phyloP scores from a whole-genome alignment of 805 yeast species.

The Myxozyma melibiosi region DNA sequence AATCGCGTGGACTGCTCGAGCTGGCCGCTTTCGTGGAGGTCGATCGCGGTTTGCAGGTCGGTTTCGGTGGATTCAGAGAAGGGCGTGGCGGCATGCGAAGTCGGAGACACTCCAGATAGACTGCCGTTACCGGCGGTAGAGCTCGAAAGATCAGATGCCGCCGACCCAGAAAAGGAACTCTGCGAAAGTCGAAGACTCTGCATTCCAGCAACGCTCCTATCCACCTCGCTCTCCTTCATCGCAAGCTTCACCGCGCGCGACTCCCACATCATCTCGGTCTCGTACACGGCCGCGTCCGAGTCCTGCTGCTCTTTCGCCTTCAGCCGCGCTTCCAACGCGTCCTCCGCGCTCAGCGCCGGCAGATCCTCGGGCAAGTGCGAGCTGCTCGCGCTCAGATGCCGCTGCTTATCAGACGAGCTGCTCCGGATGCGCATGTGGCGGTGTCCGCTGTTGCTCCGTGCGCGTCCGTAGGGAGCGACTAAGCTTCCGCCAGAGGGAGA shows the following conservation, averaged over 20 bases:
- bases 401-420: not conserved
- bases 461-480: slow-evolving; percentile 5
- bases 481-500: slow-evolving; percentile 13
- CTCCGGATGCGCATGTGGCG: not conserved
- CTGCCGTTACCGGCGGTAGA: no score
- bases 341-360: not conserved
- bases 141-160: no score
- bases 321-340: not conserved
- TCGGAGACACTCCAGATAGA: no score
- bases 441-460: not conserved
- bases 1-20: slow-evolving; percentile 23
- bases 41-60: slow-evolving; percentile 38
- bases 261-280: slow-evolving; percentile 14
- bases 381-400: not conserved
- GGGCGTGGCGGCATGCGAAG: not conserved
- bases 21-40: slow-evolving; percentile 37
- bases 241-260: slow-evolving; percentile 16
- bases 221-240: slow-evolving; percentile 3
- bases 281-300: not conserved
- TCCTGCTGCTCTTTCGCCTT: not conserved
- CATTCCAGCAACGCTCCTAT: not conserved
- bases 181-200: no score
- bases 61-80: slow-evolving; percentile 16
- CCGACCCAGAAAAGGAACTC: no score
- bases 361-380: not conserved